Evolutionary conservation across 257 asterid species (phyloP).

Genomic region (Solanum pennellii): DNA sequence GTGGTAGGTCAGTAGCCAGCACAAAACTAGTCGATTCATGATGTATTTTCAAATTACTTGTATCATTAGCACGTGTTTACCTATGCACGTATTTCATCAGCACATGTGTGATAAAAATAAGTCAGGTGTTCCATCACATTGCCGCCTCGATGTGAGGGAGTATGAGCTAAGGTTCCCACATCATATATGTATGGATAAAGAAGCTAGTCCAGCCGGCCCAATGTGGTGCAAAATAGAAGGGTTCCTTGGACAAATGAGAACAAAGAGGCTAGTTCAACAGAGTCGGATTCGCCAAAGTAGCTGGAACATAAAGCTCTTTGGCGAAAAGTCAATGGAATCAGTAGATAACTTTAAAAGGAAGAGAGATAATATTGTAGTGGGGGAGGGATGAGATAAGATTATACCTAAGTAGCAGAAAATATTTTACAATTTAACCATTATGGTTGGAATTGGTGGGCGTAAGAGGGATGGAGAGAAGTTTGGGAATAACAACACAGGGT

Average conservation of each 20-base stretch:
- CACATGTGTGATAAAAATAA: not conserved
- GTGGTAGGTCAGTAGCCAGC: not conserved
- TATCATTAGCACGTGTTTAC: not conserved
- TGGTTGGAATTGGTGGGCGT: not conserved
- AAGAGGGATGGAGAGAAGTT: not conserved
- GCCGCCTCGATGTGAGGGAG: not conserved
- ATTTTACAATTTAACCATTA: not conserved
- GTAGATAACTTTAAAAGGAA: not conserved
- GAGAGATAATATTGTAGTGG: not conserved
- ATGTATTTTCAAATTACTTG: not conserved
- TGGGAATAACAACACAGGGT: not conserved
- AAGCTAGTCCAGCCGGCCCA: not conserved
- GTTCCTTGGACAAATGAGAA: not conserved
- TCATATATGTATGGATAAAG: not conserved
- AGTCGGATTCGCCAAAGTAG: not conserved
- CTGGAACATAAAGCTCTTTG: not conserved
- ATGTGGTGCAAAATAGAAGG: not conserved
- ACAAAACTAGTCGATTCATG: not conserved
- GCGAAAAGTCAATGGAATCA: not conserved
- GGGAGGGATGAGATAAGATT: not conserved
- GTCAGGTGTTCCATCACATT: not conserved
- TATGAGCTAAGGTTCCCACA: not conserved
- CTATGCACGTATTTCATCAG: not conserved
- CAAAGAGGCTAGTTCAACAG: not conserved
- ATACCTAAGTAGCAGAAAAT: not conserved